Evolutionary conservation across 495 filamentous ascomycete genomes (phyloP).

Genomic region (Penicilliopsis zonata): DNA sequence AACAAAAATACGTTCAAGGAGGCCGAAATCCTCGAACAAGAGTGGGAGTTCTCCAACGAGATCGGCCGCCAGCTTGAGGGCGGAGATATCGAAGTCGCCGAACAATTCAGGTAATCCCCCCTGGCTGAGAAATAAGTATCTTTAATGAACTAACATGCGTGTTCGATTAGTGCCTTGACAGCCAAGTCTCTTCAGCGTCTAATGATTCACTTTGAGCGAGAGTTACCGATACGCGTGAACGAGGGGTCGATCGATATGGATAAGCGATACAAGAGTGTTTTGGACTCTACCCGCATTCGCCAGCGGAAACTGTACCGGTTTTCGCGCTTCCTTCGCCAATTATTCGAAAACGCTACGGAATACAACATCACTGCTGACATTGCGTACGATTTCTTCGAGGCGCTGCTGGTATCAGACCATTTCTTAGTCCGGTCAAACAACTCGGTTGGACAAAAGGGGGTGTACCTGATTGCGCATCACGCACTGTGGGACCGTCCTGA

Average conservation of each 20-base stretch:
- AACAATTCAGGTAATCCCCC: constrained; percentile 71
- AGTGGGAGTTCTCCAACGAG: constrained; percentile 92
- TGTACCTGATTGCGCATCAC: constrained; percentile 78
- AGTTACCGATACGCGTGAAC: constrained; percentile 69
- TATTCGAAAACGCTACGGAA: constrained; percentile 93
- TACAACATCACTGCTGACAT: constrained; percentile 63
- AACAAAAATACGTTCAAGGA: constrained; percentile 99
- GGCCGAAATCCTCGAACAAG: constrained; percentile 90
- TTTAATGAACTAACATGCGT: not conserved
- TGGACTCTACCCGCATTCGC: constrained; percentile 90
- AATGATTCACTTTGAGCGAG: constrained; percentile 81
- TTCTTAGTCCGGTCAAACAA: constrained; percentile 56
- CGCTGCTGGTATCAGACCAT: constrained; percentile 74
- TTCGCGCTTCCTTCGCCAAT: constrained; percentile 73
- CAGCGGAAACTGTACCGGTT: constrained; percentile 84
- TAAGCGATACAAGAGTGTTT: constrained; percentile 85
- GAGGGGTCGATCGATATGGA: constrained; percentile 83
- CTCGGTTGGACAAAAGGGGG: constrained; percentile 51
- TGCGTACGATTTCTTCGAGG: constrained; percentile 63
- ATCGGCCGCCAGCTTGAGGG: constrained; percentile 79
- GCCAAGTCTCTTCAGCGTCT: constrained; percentile 80
- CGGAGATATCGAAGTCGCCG: constrained; percentile 95
- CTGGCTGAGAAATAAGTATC: too few relatives aligned
- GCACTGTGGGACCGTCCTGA: constrained; percentile 58
- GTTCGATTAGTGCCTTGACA: constrained; percentile 55